These are phyloP conservation scores for Hanseniaspora nectarophila DNA, from an alignment of 805 yeast genomes.

Conservation along the genomic window DNA sequence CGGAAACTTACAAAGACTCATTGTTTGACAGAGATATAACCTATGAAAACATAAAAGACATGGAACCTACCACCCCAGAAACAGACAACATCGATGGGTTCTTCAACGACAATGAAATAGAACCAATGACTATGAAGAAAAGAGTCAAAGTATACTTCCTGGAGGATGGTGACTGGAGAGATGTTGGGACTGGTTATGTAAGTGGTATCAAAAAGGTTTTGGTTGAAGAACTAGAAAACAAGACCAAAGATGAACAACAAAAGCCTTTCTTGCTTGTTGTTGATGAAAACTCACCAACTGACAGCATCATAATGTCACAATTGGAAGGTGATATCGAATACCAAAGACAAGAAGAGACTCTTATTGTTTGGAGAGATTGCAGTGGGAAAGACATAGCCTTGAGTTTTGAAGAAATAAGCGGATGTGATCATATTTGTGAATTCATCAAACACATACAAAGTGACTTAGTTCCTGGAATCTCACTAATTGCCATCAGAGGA, in stretches of 20 bases:
- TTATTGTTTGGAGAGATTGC: conserved; percentile 84
- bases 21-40: background rate
- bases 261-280: conserved; percentile 57
- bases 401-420: conserved; percentile 83
- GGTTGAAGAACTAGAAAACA: background rate
- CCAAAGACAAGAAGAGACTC: conserved; percentile 87
- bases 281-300: conserved; percentile 51
- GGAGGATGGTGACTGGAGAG: conserved; percentile 75
- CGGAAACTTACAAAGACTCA: background rate
- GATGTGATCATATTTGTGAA: conserved; percentile 74
- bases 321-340: conserved; percentile 70
- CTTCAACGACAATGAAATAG: background rate
- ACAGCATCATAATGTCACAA: conserved; percentile 48
- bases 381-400: conserved; percentile 68
- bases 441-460: conserved; percentile 62
- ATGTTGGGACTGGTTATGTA: conserved; percentile 86
- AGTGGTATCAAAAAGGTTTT: conserved; percentile 43
- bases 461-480: conserved; percentile 48
- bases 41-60: background rate
- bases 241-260: conserved; percentile 8
- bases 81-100: conserved; percentile 13
- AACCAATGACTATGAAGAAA: conserved; percentile 36
- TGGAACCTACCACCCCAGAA: conserved; percentile 14
- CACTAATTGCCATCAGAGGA: conserved; percentile 43
- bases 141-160: conserved; percentile 86